A percentile compares a stretch with the other conserved stretches of the same genome.
Conservation (phyloP, 495 filamentous ascomycete genomes). For the Pyronema omphalodes region DNA sequence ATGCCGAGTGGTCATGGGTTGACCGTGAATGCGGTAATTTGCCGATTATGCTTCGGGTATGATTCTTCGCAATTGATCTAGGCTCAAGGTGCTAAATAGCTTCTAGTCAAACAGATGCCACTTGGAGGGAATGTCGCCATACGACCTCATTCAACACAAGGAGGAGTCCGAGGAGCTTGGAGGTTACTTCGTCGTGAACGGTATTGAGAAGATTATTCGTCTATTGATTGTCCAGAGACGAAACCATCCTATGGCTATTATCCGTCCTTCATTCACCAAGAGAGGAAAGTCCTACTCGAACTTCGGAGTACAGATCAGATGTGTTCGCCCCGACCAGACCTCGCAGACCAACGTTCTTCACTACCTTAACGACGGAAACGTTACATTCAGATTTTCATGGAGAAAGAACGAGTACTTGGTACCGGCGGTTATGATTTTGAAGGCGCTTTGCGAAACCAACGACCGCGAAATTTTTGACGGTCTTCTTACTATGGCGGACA, state of each 20-base stretch:
- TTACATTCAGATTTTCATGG: conserved; percentile 96
- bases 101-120: conserved; percentile 70
- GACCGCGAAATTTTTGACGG: conserved; percentile 90
- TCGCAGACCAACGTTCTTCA: conserved; percentile 95
- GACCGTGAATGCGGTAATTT: conserved; percentile 70
- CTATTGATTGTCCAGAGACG: conserved; percentile 73
- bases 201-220: conserved; percentile 89
- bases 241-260: conserved; percentile 88
- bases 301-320: conserved; percentile 77
- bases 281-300: conserved; percentile 73
- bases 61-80: background rate
- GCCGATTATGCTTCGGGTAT: conserved; percentile 78
- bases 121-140: conserved; percentile 64
- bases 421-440: conserved; percentile 88
- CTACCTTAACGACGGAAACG: conserved; percentile 85
- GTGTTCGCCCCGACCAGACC: conserved; percentile 83
- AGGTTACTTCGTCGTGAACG: conserved; percentile 83
- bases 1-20: conserved; percentile 61
- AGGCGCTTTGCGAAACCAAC: conserved; percentile 87
- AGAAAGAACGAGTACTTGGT: conserved; percentile 89
- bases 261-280: conserved; percentile 68
- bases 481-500: conserved; percentile 57
- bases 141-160: conserved; percentile 62
- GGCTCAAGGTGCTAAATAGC: conserved; percentile 8
- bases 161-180: conserved; percentile 75